These are phyloP conservation scores for Heracleum sosnowskyi DNA, from an alignment of 129 eudicot genomes.

Conservation along the genomic window DNA sequence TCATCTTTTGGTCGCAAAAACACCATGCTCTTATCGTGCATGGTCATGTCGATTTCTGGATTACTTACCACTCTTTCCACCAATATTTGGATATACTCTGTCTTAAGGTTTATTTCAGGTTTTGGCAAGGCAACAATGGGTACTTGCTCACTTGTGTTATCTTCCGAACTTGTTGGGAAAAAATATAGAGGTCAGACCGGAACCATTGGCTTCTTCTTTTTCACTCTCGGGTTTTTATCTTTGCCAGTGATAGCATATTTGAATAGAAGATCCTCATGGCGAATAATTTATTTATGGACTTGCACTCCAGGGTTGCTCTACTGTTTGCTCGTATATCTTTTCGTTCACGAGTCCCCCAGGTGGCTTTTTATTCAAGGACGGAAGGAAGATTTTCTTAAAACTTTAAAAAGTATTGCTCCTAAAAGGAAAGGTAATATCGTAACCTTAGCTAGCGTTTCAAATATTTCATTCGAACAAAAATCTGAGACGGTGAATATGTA, in stretches of 20 bases:
- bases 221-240: constrained; percentile 33
- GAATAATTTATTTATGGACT: constrained; percentile 36
- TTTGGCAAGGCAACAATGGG: constrained; percentile 34
- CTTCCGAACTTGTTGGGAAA: constrained; percentile 40
- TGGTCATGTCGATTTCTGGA: constrained; percentile 34
- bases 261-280: constrained; percentile 31
- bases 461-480: background rate
- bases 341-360: constrained; percentile 43
- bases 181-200: constrained; percentile 33
- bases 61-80: constrained; percentile 25
- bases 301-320: constrained; percentile 26
- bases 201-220: constrained; percentile 27
- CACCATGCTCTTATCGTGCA: constrained; percentile 17
- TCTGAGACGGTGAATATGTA: background rate
- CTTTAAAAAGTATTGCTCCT: constrained; percentile 15
- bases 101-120: constrained; percentile 30
- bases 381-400: constrained; percentile 17
- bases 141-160: constrained; percentile 30
- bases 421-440: background rate
- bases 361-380: constrained; percentile 40
- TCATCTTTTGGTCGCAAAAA: constrained; percentile 44
- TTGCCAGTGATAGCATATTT: constrained; percentile 35
- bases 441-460: background rate
- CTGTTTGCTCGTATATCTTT: constrained; percentile 18
- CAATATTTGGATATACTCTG: constrained; percentile 38